Conservation (phyloP, 768 basidiomycete genomes). For the Naganishia friedmannii region DNA sequence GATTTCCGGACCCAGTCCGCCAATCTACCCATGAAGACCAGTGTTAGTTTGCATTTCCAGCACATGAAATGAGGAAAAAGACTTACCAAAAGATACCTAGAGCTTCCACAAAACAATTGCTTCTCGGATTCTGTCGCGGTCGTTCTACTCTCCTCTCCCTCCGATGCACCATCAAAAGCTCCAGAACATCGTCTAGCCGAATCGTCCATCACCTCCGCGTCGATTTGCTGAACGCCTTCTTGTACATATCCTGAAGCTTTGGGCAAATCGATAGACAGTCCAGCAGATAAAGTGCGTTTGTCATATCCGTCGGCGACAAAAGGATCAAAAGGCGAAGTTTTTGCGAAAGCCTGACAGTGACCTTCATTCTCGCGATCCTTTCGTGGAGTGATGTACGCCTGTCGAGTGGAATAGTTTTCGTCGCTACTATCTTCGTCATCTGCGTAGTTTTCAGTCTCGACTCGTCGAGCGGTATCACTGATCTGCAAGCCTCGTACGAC, state of each 20-base stretch:
- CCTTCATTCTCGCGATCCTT: neutral
- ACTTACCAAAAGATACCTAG: slow-evolving; percentile 20
- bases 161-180: neutral
- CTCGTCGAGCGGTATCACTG: neutral
- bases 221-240: neutral
- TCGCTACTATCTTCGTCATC: slow-evolving; percentile 11
- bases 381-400: neutral
- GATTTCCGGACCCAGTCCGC: neutral
- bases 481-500: neutral
- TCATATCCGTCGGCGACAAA: neutral
- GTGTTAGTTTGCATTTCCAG: neutral
- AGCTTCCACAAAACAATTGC: slow-evolving; percentile 12
- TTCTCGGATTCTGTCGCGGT: neutral
- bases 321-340: slow-evolving; percentile 13
- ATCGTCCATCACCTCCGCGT: neutral
- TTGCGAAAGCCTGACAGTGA: slow-evolving; percentile 8
- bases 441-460: neutral
- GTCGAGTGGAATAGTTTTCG: neutral
- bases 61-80: neutral
- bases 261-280: slow-evolving; percentile 3
- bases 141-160: neutral
- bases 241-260: neutral
- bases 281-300: too few relatives aligned
- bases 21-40: neutral
- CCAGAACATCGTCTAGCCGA: slow-evolving; percentile 9